These are phyloP conservation scores for Magnolia changhungtana DNA, from an alignment of 164 flowering plant genomes.

Conservation along the genomic window DNA sequence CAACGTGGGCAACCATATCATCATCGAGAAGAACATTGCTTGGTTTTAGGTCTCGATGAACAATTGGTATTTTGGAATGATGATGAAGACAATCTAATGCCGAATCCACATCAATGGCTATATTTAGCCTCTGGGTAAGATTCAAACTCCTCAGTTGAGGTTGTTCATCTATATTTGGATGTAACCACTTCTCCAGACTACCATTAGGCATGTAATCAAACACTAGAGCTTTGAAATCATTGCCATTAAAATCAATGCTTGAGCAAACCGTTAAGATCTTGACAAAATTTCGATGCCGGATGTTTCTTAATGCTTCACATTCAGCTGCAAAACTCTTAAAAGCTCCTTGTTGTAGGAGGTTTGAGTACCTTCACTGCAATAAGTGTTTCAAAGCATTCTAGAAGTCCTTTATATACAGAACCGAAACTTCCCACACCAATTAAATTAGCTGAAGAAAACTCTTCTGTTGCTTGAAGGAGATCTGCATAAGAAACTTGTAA, in stretches of 20 bases:
- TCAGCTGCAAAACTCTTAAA: too few species aligned
- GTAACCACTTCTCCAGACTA: slow-evolving; percentile 2
- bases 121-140: not conserved
- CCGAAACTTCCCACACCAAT: too few species aligned
- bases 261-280: slow-evolving; percentile 5
- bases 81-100: slow-evolving; percentile 10
- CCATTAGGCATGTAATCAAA: slow-evolving; percentile 10
- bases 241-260: slow-evolving; percentile 3
- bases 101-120: slow-evolving; percentile 2
- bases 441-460: too few species aligned
- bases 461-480: too few species aligned
- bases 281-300: slow-evolving; percentile 10
- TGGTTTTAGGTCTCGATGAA: slow-evolving; percentile 7
- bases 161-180: not conserved
- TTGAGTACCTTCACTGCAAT: too few species aligned
- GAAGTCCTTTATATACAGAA: too few species aligned
- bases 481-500: too few species aligned
- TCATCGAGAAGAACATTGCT: too few species aligned
- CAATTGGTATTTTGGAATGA: not conserved
- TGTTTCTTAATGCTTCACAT: not conserved
- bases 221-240: slow-evolving; percentile 8
- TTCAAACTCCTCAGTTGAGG: not conserved
- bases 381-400: too few species aligned
- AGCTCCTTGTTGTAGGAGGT: too few species aligned
- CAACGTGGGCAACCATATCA: too few species aligned